These are phyloP conservation scores for Naganishia vishniacii DNA, from an alignment of 768 basidiomycete species.

Conservation along the genomic window DNA sequence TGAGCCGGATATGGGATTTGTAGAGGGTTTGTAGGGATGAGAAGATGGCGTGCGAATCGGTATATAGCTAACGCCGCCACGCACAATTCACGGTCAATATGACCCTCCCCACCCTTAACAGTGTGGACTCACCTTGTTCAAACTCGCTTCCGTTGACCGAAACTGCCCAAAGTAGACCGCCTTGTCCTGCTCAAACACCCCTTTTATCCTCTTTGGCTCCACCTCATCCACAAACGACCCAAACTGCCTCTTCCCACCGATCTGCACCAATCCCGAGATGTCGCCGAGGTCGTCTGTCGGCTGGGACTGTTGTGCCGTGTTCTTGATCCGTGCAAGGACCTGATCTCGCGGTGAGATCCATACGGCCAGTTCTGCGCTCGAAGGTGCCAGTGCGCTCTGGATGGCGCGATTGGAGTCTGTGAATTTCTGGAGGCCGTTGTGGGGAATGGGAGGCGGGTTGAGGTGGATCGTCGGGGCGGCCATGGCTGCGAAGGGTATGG, in stretches of 20 bases:
- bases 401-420: slow-evolving; percentile 23
- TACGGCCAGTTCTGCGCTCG: slow-evolving; percentile 5
- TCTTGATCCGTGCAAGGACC: slow-evolving; percentile 2
- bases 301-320: neutral
- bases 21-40: slow-evolving; percentile 22
- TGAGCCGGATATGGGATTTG: slow-evolving; percentile 11
- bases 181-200: slow-evolving; percentile 25
- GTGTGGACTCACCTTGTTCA: slow-evolving; percentile 27
- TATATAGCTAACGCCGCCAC: slow-evolving; percentile 21
- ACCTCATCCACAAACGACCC: slow-evolving; percentile 7
- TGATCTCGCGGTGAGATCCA: slow-evolving; percentile 20
- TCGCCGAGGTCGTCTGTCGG: slow-evolving; percentile 1
- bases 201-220: neutral
- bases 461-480: slow-evolving; percentile 23
- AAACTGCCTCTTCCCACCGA: slow-evolving; percentile 10
- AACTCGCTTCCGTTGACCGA: neutral
- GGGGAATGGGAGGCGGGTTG: slow-evolving; percentile 23
- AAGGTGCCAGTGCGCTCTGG: slow-evolving; percentile 10
- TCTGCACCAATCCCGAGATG: neutral
- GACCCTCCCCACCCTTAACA: no score
- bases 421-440: slow-evolving; percentile 4
- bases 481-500: no score
- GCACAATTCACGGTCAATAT: neutral
- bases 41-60: slow-evolving; percentile 25
- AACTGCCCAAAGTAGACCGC: slow-evolving; percentile 26